phyloP scores from a whole-genome alignment of 805 yeast genomes.

The Ascoidea asiatica region DNA sequence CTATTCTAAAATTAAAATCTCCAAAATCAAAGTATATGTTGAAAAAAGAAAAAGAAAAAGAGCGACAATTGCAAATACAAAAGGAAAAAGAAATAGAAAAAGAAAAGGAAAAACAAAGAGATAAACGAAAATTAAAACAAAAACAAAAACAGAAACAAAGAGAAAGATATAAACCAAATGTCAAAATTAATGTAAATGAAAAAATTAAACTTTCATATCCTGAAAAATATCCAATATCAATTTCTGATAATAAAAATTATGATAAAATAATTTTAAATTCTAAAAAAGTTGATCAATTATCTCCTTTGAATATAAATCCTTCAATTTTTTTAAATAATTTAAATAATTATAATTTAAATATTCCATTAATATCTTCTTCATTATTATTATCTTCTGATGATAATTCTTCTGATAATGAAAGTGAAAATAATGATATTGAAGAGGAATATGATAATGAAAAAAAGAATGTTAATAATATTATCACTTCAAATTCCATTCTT shows the following conservation, averaged over 20 bases:
- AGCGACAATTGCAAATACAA: too few species aligned
- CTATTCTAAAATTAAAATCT: too few species aligned
- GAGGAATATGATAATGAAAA: too few species aligned
- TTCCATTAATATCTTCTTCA: not conserved
- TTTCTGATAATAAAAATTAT: not conserved
- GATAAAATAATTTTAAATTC: too few species aligned
- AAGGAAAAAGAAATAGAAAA: too few species aligned
- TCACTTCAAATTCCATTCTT: too few species aligned
- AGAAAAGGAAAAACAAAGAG: too few species aligned
- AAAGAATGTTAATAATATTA: too few species aligned
- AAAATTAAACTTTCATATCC: not conserved
- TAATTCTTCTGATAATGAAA: not conserved
- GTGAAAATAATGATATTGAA: not conserved
- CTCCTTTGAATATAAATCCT: not conserved
- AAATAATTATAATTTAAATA: too few species aligned
- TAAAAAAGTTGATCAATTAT: too few species aligned
- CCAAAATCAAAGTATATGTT: too few species aligned
- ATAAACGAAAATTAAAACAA: not conserved
- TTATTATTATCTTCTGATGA: not conserved
- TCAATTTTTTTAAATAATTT: not conserved
- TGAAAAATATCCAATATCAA: not conserved
- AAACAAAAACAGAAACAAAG: not conserved
- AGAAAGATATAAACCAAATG: not conserved
- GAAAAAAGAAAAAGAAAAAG: too few species aligned
- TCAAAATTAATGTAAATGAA: not conserved